Evolutionary conservation across 148 eudicot genomes (phyloP), one percentile per base, ranked within the genome.

Genomic region (Vaccinium myrtillus): DNA sequence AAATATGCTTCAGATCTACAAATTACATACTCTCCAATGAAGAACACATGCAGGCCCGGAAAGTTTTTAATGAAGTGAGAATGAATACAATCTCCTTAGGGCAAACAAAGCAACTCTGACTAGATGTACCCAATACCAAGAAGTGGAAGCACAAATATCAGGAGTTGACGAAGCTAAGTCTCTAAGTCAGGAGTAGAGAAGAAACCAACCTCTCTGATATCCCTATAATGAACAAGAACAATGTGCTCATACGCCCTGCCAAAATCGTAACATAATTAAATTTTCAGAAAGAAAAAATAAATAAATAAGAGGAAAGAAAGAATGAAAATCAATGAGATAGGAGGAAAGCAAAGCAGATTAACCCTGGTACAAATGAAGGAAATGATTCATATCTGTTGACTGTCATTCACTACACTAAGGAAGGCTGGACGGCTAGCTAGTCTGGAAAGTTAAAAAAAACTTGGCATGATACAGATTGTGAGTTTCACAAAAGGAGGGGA

Each of bases 201-300:
- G 21, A 75, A 23, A 86, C 90, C 89, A 74, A 96, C 99, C 95
- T 92, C 93, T 30, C 88, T 80, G 79, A 94, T 92, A 50, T 96
- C 96, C 89, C 99, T 92, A 89, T 96, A 96, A 90, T 96, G 99
- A 86, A 96, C 99, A 86, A 96, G 97, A 85, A 96, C 99, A 91
- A 96, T 96, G 86, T 96, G 99, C 79, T 95, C 98, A 84, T 86
- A 86, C 30, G 91, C 95, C 94, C 99, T 96, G 88, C 85, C 83
- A 82, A 78, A 87, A 79, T 9, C 27, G 3, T 0, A 63, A 8
- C 63, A 63, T 9, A 63, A 63, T 63, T 8, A 63, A 19, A 63
- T 63, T 63, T 25, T 63, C 32, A 70, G 36, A 80, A 79, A n/a
- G 23, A 2, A 63, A 53, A 27, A 8, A 55, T 74, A 30, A 48